phyloP scores from a whole-genome alignment of 2,329 filamentous ascomycete species.

The Passalora sequoiae region DNA sequence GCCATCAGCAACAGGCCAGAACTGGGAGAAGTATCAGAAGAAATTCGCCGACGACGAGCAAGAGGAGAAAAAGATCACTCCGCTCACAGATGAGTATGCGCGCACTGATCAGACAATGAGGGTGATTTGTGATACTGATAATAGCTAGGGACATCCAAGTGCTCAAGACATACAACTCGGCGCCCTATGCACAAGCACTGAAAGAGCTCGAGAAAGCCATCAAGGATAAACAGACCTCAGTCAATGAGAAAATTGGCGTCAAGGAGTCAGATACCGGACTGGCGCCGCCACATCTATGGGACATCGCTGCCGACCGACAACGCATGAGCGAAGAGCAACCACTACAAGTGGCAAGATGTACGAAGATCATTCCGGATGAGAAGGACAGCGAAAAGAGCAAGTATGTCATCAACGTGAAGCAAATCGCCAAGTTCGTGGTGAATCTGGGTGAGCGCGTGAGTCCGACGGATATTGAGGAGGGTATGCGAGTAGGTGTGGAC shows the following conservation, averaged over 20 bases:
- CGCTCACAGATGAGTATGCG: constrained; percentile 87
- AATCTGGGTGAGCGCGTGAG: constrained; percentile 94
- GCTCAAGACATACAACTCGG: constrained; percentile 96
- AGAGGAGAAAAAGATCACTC: constrained; percentile 99
- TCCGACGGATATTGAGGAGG: constrained; percentile 98
- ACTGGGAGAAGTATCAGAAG: constrained; percentile 98
- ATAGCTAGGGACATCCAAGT: constrained; percentile 86
- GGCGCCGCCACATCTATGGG: constrained; percentile 97
- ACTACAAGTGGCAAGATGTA: constrained; percentile 93
- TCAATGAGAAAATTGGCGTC: constrained; percentile 92
- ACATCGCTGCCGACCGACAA: constrained; percentile 94
- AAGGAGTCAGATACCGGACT: constrained; percentile 98
- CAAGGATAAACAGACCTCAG: constrained; percentile 96
- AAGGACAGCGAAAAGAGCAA: constrained; percentile 97
- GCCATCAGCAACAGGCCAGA: constrained; percentile 89
- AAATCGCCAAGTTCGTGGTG: constrained; percentile 99
- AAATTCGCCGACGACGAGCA: constrained; percentile 93
- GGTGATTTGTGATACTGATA: constrained; percentile 11
- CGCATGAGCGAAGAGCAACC: constrained; percentile 98
- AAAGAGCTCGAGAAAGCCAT: constrained; percentile 99
- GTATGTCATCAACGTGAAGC: constrained; percentile 99
- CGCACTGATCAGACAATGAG: not conserved
- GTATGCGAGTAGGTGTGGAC: constrained; percentile 96
- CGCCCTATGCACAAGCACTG: constrained; percentile 85
- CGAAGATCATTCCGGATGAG: constrained; percentile 97